Evolutionary conservation across 2,329 filamentous ascomycete species (phyloP), one percentile per base, ranked within the genome.

Genomic region (Hysterium pulicare): DNA sequence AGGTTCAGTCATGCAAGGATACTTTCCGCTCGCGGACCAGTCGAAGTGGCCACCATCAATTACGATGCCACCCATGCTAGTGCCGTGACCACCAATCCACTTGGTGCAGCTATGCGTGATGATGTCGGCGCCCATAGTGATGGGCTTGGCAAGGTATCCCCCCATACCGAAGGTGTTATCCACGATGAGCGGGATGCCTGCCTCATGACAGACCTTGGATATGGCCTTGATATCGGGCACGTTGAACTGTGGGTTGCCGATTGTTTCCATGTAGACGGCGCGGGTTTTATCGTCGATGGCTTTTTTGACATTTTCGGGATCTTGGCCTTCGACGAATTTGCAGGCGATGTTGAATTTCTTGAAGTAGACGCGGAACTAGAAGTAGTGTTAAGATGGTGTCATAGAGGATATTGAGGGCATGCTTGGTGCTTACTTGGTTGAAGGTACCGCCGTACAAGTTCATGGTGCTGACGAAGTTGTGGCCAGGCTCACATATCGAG

Each of bases 401-500:
- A 28, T 8, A n/a, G 26, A n/a, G n/a, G 26, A n/a, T 28, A n/a
- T 28, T n/a, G 26, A 9, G 17, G 16, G 16, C 8, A 16, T 8
- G 9, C 8, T 9, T 9, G 6, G 13, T 3, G 16, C 16, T n/a
- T 19, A 33, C 26, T 22, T 54, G 64, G 48, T 67, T 67, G 59
- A 66, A 68, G 5, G 53, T 66, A 10, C 65, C 65, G 30, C 64
- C 63, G 32, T 69, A 69, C 28, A 68, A 41, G 49, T 63, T 65
- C 48, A 63, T 67, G 1, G 66, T 66, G 20, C 56, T 59, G 17
- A 68, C 46, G 42, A 68, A 64, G 49, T 68, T 68, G 36, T 67
- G 55, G 2, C 65, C 64, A 2, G 64, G 62, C 42, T 65, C 60
- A 37, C 60, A 64, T 37, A 64, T 63, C 41, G 59, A 55, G 7